A percentile compares a stretch with the other conserved stretches of the same genome.
Conservation (phyloP, 306 rosid species). For the Fragaria ananassa region DNA sequence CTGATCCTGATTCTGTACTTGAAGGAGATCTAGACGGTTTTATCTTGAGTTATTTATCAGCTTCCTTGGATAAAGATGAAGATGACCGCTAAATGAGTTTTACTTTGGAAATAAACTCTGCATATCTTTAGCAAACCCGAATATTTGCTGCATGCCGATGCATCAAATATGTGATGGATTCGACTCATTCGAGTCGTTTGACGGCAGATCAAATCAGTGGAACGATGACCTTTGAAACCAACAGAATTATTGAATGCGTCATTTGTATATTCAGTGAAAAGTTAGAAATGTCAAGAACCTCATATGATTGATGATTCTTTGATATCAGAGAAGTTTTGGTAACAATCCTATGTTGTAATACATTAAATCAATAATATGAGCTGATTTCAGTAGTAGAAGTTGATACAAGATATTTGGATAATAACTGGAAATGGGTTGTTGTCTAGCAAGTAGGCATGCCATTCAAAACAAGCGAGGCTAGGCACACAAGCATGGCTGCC, state of each 20-base stretch:
- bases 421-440: background rate
- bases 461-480: no score
- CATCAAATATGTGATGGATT: background rate
- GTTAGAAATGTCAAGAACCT: background rate
- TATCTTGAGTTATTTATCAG: conserved; percentile 77
- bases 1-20: conserved; percentile 85
- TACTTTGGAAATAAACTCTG: conserved; percentile 7
- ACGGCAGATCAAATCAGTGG: background rate
- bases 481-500: no score
- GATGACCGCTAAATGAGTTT: conserved; percentile 32
- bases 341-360: background rate
- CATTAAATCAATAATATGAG: background rate
- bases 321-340: background rate
- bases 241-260: conserved; percentile 1
- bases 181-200: background rate
- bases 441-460: no score
- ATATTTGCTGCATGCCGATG: background rate
- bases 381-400: background rate
- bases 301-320: background rate
- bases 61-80: conserved; percentile 70
- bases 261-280: background rate
- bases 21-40: conserved; percentile 88
- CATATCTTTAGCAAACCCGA: conserved; percentile 14
- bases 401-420: background rate
- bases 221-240: background rate